Evolutionary conservation across 148 eudicot genomes (phyloP).

Genomic region (Rhododendron simsii): DNA sequence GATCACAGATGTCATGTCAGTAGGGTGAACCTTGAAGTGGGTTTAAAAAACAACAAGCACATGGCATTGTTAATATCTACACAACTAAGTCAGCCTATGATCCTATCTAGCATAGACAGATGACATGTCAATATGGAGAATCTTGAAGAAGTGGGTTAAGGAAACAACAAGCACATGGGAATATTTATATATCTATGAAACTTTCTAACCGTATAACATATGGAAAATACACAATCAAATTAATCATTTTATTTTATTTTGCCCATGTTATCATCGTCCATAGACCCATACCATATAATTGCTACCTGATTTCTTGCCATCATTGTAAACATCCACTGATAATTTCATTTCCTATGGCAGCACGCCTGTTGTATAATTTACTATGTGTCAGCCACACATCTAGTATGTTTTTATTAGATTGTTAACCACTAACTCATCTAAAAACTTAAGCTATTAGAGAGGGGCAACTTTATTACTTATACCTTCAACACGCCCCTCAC

Average conservation of each 20-base stretch:
- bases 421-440: no score
- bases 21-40: background rate
- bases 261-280: background rate
- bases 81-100: background rate
- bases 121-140: background rate
- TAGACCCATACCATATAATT: background rate
- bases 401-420: background rate
- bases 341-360: background rate
- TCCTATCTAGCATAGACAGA: background rate
- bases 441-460: no score
- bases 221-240: background rate
- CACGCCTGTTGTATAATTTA: background rate
- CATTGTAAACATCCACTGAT: background rate
- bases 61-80: background rate
- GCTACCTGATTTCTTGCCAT: background rate
- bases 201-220: background rate
- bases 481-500: no score
- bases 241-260: background rate
- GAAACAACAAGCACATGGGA: background rate
- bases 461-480: no score
- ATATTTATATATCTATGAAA: background rate
- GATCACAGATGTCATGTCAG: background rate
- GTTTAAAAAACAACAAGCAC: background rate
- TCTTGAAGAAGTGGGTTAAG: background rate
- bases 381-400: background rate